Percentiles rank a stretch among this genome's conserved stretches.
Evolutionary conservation across 805 yeast genomes (phyloP).

Genomic region (Cyberlindnera suaveolens): DNA sequence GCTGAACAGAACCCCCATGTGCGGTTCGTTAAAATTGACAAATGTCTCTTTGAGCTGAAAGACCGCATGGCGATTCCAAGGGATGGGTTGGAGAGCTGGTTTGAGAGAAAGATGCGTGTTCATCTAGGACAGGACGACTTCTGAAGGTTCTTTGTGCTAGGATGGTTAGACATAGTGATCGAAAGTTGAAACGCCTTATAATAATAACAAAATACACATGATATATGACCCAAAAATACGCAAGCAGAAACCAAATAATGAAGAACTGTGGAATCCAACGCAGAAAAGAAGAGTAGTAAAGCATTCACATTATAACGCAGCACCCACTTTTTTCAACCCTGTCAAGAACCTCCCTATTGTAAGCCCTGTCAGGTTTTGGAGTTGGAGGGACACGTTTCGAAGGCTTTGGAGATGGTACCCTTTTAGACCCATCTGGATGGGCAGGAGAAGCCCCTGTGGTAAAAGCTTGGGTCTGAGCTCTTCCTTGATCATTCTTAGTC

Average conservation of each 20-base stretch:
- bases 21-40: constrained; percentile 41
- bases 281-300: too few relatives aligned
- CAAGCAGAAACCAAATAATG: not conserved
- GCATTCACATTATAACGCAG: constrained; percentile 8
- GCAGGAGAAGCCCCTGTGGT: constrained; percentile 10
- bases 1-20: constrained; percentile 25
- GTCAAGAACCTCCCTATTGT: not conserved
- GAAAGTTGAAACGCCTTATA: not conserved
- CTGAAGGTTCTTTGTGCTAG: not conserved
- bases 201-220: not conserved
- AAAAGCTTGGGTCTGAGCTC: constrained; percentile 1
- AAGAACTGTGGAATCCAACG: not conserved
- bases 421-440: not conserved
- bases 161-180: too few relatives aligned
- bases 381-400: too few relatives aligned
- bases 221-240: not conserved
- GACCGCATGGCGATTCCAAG: constrained; percentile 31
- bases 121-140: constrained; percentile 5
- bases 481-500: not conserved
- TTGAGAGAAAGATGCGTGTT: constrained; percentile 31
- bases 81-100: constrained; percentile 43
- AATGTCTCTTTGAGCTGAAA: constrained; percentile 38
- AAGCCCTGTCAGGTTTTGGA: not conserved
- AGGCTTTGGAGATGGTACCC: too few relatives aligned
- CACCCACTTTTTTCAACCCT: constrained; percentile 1